Evolutionary conservation across 23 red algal species (phyloP).

Genomic region (Gracilariopsis chorda): DNA sequence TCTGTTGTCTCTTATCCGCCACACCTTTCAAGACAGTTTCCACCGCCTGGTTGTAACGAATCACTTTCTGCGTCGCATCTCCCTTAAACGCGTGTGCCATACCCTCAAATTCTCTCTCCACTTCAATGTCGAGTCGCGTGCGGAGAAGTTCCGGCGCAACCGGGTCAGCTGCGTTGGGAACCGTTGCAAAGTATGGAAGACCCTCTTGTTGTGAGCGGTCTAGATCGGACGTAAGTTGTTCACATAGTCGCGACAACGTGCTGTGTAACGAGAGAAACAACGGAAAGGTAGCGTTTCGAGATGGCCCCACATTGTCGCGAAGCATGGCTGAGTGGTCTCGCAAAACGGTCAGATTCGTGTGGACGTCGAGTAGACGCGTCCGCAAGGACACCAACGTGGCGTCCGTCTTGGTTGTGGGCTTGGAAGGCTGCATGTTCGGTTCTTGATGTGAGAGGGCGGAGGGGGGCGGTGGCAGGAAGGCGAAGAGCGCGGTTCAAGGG

Average conservation of each 20-base stretch:
- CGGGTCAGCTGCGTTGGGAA: conserved; percentile 2
- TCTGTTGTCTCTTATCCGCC: background rate
- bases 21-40: background rate
- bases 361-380: conserved; percentile 1
- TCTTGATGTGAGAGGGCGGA: too few relatives aligned
- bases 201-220: conserved; percentile 18
- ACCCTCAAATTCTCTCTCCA: background rate
- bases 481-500: too few relatives aligned
- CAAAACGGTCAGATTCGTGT: background rate
- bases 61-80: background rate
- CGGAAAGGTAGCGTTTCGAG: conserved; percentile 13
- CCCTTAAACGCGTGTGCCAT: conserved; percentile 11
- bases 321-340: conserved; percentile 10
- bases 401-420: background rate
- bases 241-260: background rate
- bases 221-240: background rate
- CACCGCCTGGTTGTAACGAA: conserved; percentile 11
- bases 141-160: background rate
- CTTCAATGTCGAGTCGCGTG: background rate
- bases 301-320: background rate
- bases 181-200: conserved; percentile 2
- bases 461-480: too few relatives aligned
- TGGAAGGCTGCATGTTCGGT: background rate
- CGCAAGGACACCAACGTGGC: background rate
- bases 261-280: conserved; percentile 1